These are phyloP conservation scores for Tolypocladium tropicale DNA, from an alignment of 2,329 filamentous ascomycete genomes.

Conservation along the genomic window DNA sequence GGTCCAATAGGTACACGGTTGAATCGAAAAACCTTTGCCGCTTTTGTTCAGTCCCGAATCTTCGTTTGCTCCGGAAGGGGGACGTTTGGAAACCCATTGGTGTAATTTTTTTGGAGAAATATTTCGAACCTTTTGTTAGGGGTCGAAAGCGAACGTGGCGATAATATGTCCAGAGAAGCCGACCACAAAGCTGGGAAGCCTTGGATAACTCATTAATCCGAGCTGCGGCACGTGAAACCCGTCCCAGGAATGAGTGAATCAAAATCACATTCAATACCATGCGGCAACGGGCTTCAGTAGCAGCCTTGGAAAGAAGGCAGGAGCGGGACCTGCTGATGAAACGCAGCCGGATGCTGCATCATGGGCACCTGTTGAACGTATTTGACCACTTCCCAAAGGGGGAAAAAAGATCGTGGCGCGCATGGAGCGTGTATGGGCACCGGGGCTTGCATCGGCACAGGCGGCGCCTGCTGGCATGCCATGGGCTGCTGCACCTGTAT, in stretches of 20 bases:
- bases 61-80: background rate
- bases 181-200: background rate
- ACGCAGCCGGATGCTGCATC: constrained; percentile 38
- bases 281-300: constrained; percentile 18
- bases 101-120: background rate
- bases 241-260: too few relatives aligned
- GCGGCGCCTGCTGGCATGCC: constrained; percentile 18
- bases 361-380: constrained; percentile 39
- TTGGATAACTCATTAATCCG: background rate
- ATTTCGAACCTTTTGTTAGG: background rate
- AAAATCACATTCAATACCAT: background rate
- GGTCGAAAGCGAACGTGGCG: background rate
- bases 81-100: background rate
- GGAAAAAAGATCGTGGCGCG: constrained; percentile 36
- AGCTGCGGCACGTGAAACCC: background rate
- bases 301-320: constrained; percentile 42
- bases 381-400: constrained; percentile 42
- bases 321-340: constrained; percentile 42
- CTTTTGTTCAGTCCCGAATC: background rate
- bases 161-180: background rate
- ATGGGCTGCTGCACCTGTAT: constrained; percentile 13
- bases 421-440: constrained; percentile 26
- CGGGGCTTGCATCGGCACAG: constrained; percentile 20
- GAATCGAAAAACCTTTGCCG: constrained; percentile 4
- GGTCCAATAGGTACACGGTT: constrained; percentile 3